Percentiles rank a stretch among this genome's conserved stretches.
Conservation (phyloP, 1,139 yeast species). For the Wickerhamiella infanticola region DNA sequence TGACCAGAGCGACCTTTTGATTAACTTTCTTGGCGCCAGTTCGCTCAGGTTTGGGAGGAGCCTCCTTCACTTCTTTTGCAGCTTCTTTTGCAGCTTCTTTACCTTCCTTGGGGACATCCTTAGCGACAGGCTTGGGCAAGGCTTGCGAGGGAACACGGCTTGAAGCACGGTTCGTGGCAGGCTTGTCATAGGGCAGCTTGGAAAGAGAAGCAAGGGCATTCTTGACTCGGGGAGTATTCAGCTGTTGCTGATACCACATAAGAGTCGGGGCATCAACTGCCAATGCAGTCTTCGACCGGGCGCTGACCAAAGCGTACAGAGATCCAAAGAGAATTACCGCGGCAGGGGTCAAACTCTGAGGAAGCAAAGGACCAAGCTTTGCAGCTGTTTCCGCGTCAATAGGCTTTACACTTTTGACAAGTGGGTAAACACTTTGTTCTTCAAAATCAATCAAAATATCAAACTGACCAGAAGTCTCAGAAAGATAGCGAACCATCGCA, state of each 20-base stretch:
- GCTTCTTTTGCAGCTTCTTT: constrained; percentile 15
- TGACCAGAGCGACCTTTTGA: constrained; percentile 22
- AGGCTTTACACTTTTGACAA: constrained; percentile 17
- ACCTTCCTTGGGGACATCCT: constrained; percentile 16
- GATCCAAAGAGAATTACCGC: constrained; percentile 19
- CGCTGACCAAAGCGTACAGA: constrained; percentile 20
- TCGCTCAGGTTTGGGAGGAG: constrained; percentile 26
- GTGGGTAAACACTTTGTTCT: constrained; percentile 17
- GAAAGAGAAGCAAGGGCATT: constrained; percentile 12
- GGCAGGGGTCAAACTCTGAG: constrained; percentile 15
- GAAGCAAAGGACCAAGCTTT: constrained; percentile 9
- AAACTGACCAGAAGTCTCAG: constrained; percentile 18
- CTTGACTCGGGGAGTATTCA: constrained; percentile 18
- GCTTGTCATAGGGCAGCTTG: constrained; percentile 8
- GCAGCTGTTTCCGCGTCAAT: constrained; percentile 14
- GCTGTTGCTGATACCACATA: constrained; percentile 22
- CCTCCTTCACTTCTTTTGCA: constrained; percentile 19
- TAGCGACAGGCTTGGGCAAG: constrained; percentile 8
- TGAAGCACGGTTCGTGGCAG: constrained; percentile 8
- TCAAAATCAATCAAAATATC: constrained; percentile 25
- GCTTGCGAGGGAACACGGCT: constrained; percentile 25
- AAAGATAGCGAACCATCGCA: constrained; percentile 61
- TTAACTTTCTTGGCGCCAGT: constrained; percentile 38
- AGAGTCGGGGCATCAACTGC: constrained; percentile 19
- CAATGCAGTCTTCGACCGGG: constrained; percentile 20